Base-by-base conservation (phyloP, 176 grass and related monocot genomes). In the Alloteropsis semialata region DNA sequence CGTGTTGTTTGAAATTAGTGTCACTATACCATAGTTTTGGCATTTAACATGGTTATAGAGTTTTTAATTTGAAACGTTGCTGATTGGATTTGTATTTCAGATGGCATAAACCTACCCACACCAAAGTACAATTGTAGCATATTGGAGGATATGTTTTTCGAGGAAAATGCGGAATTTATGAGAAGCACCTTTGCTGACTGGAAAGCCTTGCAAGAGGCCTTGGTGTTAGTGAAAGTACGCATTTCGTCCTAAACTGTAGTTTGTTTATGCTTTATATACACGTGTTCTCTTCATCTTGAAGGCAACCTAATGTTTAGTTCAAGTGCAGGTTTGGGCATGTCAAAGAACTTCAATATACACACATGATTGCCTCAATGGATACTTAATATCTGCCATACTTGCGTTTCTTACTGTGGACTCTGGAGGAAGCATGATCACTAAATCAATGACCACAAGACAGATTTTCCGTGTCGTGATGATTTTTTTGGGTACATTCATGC, bases 361-460 rank as follows among this genome's bases (percentile, higher is more conserved):
- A 69, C 93, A 98, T 88, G 93, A 98, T 82, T 90, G 96, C 82
- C 84, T 95, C 67, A 98, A 96, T 85, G 93, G 96, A 87, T 90
- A 95, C 85, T 93, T 98, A 56, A 90, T 98, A 87, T 93, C 96
- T 69, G 67, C 75, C 69, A 46, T 94, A 29, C 72, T 97, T n/a
- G 65, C 79, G 70, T 91, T 79, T 81, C 75, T 97, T 85, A 86
- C 91, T 43, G 59, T 81, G 76, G 79, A 89, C 57, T 88, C 79
- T 48, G 91, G 83, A 83, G 89, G 89, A 84, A 94, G 82, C 38
- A 79, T 94, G 30, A 80, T 97, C 82, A 94, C 53, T 60, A 88
- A 84, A 88, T 92, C 89, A 77, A 92, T 97, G 94, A 94, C 67
- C 25, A 29, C 84, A 30, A 86, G 80, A 57, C 89, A 94, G 75